These are phyloP conservation scores for Microascus cirrosus DNA, from an alignment of 2,329 filamentous ascomycete species.

Conservation along the genomic window DNA sequence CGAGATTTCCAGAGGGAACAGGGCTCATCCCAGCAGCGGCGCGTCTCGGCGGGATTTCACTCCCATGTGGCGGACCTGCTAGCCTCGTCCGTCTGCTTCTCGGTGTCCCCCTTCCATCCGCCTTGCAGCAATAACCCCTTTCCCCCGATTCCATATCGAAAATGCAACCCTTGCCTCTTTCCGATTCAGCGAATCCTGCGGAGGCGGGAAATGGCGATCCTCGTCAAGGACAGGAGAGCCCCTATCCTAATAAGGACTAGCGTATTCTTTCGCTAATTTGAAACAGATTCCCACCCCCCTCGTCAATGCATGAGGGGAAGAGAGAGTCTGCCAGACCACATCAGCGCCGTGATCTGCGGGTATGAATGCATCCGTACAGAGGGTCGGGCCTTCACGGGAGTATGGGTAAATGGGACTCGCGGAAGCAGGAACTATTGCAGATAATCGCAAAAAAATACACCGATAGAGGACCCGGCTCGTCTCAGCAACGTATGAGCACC, in stretches of 20 bases:
- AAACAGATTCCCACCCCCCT: conserved; percentile 12
- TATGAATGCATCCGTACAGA: background rate
- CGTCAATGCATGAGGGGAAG: background rate
- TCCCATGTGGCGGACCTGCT: background rate
- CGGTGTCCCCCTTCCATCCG: background rate
- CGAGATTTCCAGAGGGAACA: too few species aligned
- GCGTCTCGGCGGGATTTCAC: background rate
- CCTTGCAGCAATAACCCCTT: background rate
- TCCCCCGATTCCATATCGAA: background rate
- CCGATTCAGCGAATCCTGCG: background rate
- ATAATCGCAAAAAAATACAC: background rate
- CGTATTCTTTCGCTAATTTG: conserved; percentile 13
- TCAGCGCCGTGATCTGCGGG: background rate
- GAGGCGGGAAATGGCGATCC: conserved; percentile 3
- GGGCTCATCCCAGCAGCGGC: too few species aligned
- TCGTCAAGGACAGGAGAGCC: background rate
- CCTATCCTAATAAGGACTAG: conserved; percentile 9
- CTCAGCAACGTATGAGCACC: background rate
- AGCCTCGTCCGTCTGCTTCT: background rate
- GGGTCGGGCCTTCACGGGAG: background rate
- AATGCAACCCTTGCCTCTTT: background rate
- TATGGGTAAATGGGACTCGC: background rate
- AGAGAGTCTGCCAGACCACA: background rate
- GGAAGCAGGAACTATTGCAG: background rate
- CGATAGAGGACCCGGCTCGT: background rate